Base-by-base conservation (phyloP, 2,329 filamentous ascomycete genomes). In the Exophiala sp. region DNA sequence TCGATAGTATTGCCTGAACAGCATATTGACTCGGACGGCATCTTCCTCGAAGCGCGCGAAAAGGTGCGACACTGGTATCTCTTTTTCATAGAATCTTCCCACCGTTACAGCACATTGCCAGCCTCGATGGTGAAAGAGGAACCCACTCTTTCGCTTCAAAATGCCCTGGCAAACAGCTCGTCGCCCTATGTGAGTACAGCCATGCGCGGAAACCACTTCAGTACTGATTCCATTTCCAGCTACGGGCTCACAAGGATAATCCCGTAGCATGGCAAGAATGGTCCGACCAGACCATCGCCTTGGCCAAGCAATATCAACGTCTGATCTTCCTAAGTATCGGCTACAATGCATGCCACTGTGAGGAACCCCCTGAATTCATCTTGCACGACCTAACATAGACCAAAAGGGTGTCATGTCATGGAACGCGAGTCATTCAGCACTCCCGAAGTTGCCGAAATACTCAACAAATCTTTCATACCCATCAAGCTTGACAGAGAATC, bases 271-370 rank as follows among this genome's bases (percentile, higher is more conserved):
- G 94, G 94, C 94, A 99, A 77, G 77, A 89, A 55, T 89, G 95
- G 78, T 87, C 87, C 62, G 79, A 86, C 18, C 85, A 91, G 65
- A 84, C 89, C 12, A 78, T 96, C 50, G 81, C 82, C 59, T 78
- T 91, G 44, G 92, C 94, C 12, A 87, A 83, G 69, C 82, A 78
- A 63, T 84, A 91, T 63, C 95, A 97, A 71, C 88, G 91, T 66
- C 78, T 96, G 54, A 85, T 99, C 55, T 97, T 96, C 68, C 77
- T 97, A 58, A 95, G 92, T 69, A 91, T 97, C 66, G 94, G 94
- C 45, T 99, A 96, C 75, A 88, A 88, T 16, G 91, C 94, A 39
- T 97, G 94, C 69, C 92, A 97, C 75, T 95, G 94, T 94, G 74
- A 68, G 87, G 41, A 18, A 16, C 14, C 41, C 24, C 16, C 24